Evolutionary conservation across 2,329 filamentous ascomycete genomes (phyloP), one percentile per base, ranked within the genome.

Genomic region (Penicillium sp.): DNA sequence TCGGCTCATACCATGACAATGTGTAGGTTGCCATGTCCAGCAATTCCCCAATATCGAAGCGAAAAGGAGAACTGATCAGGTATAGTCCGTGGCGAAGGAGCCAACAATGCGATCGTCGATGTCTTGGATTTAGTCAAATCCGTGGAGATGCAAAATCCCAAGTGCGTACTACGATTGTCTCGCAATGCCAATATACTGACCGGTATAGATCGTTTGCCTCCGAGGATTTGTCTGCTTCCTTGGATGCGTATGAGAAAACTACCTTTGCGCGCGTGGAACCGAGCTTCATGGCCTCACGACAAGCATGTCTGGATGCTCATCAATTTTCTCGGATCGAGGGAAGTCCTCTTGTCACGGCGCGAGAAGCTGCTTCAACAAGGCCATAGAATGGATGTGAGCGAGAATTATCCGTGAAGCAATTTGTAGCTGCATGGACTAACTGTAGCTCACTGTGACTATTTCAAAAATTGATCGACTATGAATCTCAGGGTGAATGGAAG

Each of bases 1-100:
- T 70, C 75, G 0, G 63, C 76, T 2, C 75, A 79, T 52, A 66
- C 72, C 0, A 79, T 79, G 75, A 70, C 72, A 0, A 78, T 78
- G 75, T 78, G 73, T 78, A 66, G 56, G 73, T 61, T 12, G 3
- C 13, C 14, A 27, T 27, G 12, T 6, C 9, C 11, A 13, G n/a
- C 25, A 13, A 6, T 6, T 23, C 22, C 11, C 11, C 22, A n/a
- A n/a, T 11, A 23, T 6, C 22, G 22, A 23, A 6, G 22, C 22
- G 2, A 12, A 13, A 27, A 16, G 4, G 16, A 20, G 26, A n/a
- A n/a, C 26, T 18, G 3, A 27, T 33, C 33, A 29, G 34, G 3
- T 5, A 22, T 42, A 79, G 75, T 74, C 48, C 67, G 75, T 9
- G 75, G 75, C 2, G 75, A 79, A 55, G 75, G 73, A 1, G 74